Base-by-base conservation (phyloP, 139 green algal species). In the Closterium sp. region DNA sequence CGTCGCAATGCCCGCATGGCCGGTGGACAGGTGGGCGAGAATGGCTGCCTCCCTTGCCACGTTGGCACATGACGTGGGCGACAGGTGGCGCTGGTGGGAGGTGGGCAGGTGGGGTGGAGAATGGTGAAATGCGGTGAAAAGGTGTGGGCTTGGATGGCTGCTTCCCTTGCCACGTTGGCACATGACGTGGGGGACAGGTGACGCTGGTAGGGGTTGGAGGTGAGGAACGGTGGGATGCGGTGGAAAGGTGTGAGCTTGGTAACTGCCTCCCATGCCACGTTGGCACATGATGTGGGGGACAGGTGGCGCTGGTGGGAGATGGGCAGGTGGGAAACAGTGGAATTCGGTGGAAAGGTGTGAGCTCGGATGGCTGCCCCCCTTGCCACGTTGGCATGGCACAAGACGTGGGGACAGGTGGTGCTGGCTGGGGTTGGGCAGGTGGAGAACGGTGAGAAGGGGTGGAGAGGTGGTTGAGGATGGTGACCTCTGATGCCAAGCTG, bases 391-490 rank as follows among this genome's bases (percentile, higher is more conserved):
- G 32, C 32, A 38, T 38, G 32, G 32, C 32, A 38, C 2, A 38
- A 7, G 32, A 38, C 32, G 32, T 38, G 32, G 32, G 32, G 32
- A 38, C 32, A 38, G 32, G 32, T 38, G 32, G 96, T 91, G 50
- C 11, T 19, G n/a, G 38, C 1, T 24, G 27, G 96, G 95, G 73
- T 70, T 73, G 34, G 98, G 93, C 92, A 98, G 97, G 92, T 98
- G 32, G 24, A 97, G 97, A 45, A 98, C 95, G 95, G 98, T 97
- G 11, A 91, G 91, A 91, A 98, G 97, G 27, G 95, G 95, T 38
- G 73, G 70, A 34, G 98, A 93, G 97, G 92, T 98, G 95, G 95
- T 98, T 97, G 94, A 98, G 98, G 91, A 97, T 96, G 85, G 99
- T 97, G 92, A 99, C 97, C 0, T 97, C 95, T 92, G 95, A 91